Evolutionary conservation across 1,284 basidiomycete species (phyloP).

Genomic region (Boletus sp.): DNA sequence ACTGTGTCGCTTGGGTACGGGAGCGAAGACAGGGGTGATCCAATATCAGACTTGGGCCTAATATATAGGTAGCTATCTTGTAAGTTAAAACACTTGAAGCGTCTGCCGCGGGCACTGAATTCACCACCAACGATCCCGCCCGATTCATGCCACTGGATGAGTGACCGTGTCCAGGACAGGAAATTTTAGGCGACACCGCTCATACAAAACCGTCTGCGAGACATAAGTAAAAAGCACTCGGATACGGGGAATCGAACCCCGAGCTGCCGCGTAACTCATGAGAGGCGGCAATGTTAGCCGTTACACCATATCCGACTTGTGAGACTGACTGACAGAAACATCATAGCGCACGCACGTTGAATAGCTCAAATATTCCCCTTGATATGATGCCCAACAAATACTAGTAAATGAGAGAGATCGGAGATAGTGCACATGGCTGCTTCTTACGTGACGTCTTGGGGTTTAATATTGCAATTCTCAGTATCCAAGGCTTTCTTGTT

Average conservation of each 20-base stretch:
- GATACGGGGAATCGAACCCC: conserved; percentile 59
- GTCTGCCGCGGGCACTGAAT: neutral
- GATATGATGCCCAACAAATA: neutral
- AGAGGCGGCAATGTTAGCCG: conserved; percentile 72
- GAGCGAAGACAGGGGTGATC: neutral
- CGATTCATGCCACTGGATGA: neutral
- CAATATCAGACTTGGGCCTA: neutral
- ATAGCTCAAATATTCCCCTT: neutral
- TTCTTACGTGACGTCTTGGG: no score
- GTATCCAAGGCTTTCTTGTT: neutral
- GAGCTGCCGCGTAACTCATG: conserved; percentile 64
- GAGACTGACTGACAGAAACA: neutral
- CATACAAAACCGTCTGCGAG: no score
- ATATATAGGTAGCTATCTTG: neutral
- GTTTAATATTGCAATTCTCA: no score
- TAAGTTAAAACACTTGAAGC: neutral
- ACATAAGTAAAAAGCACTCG: conserved; percentile 31
- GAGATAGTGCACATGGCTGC: no score
- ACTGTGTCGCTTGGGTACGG: no score
- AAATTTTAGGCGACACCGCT: no score
- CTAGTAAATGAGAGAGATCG: no score
- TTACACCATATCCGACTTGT: conserved; percentile 67
- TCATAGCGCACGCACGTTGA: no score
- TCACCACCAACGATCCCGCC: neutral
- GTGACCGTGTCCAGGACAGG: no score